Conservation (phyloP, 495 filamentous ascomycete genomes). For the Lasiosphaeria miniovina region DNA sequence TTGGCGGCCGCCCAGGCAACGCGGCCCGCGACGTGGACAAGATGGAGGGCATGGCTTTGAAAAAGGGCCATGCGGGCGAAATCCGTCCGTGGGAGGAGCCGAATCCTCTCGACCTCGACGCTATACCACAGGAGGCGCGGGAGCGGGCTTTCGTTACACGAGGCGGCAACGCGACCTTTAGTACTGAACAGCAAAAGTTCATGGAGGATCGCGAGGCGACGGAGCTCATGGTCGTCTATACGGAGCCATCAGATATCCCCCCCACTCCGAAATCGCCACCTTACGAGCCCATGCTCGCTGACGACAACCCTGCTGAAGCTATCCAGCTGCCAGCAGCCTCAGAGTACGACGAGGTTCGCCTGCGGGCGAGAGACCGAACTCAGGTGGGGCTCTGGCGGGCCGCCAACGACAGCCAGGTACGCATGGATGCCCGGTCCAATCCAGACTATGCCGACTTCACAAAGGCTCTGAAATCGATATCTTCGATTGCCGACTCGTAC, state of each 20-base stretch:
- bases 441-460: conserved; percentile 26
- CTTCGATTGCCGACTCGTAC: conserved; percentile 21
- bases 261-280: conserved; percentile 71
- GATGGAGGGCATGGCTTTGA: conserved; percentile 75
- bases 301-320: conserved; percentile 10
- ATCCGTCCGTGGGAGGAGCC: conserved; percentile 41
- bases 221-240: conserved; percentile 83
- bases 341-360: conserved; percentile 32
- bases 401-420: conserved; percentile 16
- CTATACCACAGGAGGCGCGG: conserved; percentile 50
- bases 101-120: conserved; percentile 51
- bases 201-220: conserved; percentile 70
- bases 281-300: conserved; percentile 17
- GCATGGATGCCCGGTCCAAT: conserved; percentile 18
- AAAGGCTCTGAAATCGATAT: conserved; percentile 20
- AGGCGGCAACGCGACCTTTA: conserved; percentile 56
- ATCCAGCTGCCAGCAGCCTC: conserved; percentile 17
- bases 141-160: conserved; percentile 58
- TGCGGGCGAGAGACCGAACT: conserved; percentile 21
- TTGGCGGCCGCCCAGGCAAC: conserved; percentile 64
- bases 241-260: conserved; percentile 70
- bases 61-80: conserved; percentile 49
- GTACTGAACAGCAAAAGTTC: conserved; percentile 61
- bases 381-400: conserved; percentile 18
- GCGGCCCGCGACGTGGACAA: conserved; percentile 59